These are phyloP conservation scores for Pugionium dolabratum DNA, from an alignment of 345 rosid genomes.

Conservation along the genomic window DNA sequence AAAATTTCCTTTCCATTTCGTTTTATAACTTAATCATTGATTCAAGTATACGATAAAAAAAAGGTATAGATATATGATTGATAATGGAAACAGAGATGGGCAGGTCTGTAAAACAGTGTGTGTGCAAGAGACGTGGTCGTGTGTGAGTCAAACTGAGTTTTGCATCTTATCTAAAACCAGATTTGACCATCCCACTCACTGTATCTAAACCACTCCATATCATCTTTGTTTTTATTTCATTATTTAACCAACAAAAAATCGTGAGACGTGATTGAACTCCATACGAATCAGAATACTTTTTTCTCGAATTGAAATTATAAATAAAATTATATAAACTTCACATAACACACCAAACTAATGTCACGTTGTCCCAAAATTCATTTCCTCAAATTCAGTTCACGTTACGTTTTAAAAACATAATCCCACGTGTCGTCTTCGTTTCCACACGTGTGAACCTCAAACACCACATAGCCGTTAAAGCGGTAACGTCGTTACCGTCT, in stretches of 20 bases:
- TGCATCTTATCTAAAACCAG: constrained; percentile 37
- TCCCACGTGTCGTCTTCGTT: constrained; percentile 35
- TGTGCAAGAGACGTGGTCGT: constrained; percentile 29
- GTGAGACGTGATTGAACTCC: constrained; percentile 25
- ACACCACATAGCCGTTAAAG: constrained; percentile 16
- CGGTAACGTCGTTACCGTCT: constrained; percentile 25
- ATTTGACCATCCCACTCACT: constrained; percentile 41
- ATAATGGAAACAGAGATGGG: constrained; percentile 14
- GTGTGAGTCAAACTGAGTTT: constrained; percentile 20
- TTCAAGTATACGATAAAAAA: no score
- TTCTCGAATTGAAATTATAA: not conserved
- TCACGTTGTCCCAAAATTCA: not conserved
- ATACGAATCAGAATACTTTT: not conserved
- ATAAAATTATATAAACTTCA: no score
- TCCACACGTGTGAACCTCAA: constrained; percentile 36
- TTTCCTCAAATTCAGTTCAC: constrained; percentile 33
- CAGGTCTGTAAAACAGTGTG: constrained; percentile 10
- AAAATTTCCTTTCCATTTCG: no score
- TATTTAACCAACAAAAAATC: not conserved
- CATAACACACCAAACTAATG: not conserved
- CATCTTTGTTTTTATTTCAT: constrained; percentile 21
- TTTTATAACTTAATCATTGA: no score
- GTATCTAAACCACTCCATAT: constrained; percentile 26
- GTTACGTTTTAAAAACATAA: constrained; percentile 5
- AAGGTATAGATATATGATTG: no score